Evolutionary conservation across 139 green algal species (phyloP), one percentile per base, ranked within the genome.

Genomic region (Volvox africanus): DNA sequence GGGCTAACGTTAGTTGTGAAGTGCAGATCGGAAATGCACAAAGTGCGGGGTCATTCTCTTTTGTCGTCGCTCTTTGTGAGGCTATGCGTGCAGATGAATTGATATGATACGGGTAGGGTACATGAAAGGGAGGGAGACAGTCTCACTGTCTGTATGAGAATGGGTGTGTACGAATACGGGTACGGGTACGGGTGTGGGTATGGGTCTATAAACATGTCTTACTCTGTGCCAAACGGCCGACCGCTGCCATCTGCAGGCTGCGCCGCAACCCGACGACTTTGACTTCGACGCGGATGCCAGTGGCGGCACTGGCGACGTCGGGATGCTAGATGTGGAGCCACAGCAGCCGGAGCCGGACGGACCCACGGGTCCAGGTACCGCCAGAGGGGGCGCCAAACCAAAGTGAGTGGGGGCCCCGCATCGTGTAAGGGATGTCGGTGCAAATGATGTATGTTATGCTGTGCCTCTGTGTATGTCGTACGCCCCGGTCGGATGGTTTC

Each of bases 211-310:
- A n/a, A n/a, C 9, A 55, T 55, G 44, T 9, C 44, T 14, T 9
- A 55, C 44, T 5, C 9, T 55, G 44, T 9, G 44, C 44, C 44
- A 55, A 55, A 55, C 44, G 5, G 44, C 44, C 44, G 44, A 55
- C 44, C 9, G 5, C 5, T 55, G 44, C 44, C 80, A 28, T 55
- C 24, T 28, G 22, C 83, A 87, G 61, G 81, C 81, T 0, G 86
- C 44, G 12, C 86, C 71, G 21, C 13, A 36, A 16, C 22, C 86
- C 1, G 86, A 90, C 44, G 86, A 90, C 30, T 90, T 90, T 35
- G 86, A 90, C 32, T 90, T 90, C 21, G 86, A 61, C 28, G 19
- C 5, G 0, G 86, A 76, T 20, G 71, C 44, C 0, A 61, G 82
- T 71, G 85, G 37, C 61, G 35, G 1, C 0, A 61, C 82, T 71